A percentile compares a stretch with the other conserved stretches of the same genome.
phyloP scores from a whole-genome alignment of 352 stramenopile species.

The Elongisporangium anandrum region DNA sequence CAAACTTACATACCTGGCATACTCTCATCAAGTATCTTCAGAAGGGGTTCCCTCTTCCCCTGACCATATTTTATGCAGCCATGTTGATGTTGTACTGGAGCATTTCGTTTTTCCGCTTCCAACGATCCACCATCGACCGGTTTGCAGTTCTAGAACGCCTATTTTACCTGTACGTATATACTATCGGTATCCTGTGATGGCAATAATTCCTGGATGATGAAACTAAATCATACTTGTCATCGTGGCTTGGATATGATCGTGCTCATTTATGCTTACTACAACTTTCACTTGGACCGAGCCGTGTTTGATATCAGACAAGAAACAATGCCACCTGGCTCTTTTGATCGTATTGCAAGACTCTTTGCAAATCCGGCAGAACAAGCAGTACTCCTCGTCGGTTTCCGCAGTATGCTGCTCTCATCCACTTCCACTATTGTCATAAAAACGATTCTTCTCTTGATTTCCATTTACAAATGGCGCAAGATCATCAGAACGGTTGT shows the following conservation, averaged over 20 bases:
- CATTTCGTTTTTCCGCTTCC: slow-evolving; percentile 47
- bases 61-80: slow-evolving; percentile 34
- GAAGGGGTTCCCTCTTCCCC: slow-evolving; percentile 33
- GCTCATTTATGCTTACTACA: slow-evolving; percentile 30
- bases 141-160: slow-evolving; percentile 23
- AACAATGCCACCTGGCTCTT: slow-evolving; percentile 19
- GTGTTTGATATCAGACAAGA: slow-evolving; percentile 22
- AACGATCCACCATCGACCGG: slow-evolving; percentile 25
- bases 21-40: slow-evolving; percentile 29
- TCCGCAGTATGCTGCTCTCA: background rate
- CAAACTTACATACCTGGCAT: slow-evolving; percentile 41
- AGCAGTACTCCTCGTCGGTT: slow-evolving; percentile 14
- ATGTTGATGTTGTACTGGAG: slow-evolving; percentile 36
- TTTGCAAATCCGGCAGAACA: slow-evolving; percentile 32
- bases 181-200: background rate
- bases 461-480: slow-evolving; percentile 48
- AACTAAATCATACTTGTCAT: background rate
- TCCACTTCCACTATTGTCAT: slow-evolving; percentile 11
- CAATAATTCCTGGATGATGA: background rate
- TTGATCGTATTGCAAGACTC: slow-evolving; percentile 29
- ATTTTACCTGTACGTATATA: slow-evolving; percentile 31
- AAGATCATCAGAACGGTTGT: slow-evolving; percentile 35
- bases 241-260: slow-evolving; percentile 36
- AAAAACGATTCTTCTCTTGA: slow-evolving; percentile 31
- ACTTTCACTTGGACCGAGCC: slow-evolving; percentile 34